These are phyloP conservation scores for Cercospora sp. DNA, from an alignment of 2,329 filamentous ascomycete genomes.

Conservation along the genomic window DNA sequence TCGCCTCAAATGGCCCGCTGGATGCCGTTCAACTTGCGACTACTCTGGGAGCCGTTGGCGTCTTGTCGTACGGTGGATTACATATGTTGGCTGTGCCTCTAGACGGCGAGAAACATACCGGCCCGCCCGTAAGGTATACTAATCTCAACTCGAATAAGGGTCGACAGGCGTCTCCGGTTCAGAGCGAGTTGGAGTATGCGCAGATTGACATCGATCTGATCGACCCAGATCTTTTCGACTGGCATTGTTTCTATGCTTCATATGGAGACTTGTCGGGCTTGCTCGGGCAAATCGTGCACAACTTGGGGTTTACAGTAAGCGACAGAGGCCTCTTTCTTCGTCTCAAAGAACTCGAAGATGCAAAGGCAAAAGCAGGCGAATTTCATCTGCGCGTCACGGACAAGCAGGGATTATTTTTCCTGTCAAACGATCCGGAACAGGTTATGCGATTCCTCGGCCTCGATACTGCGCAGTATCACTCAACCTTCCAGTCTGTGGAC, in stretches of 20 bases:
- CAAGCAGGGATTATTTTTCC: slow-evolving; percentile 57
- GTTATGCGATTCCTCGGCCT: slow-evolving; percentile 67
- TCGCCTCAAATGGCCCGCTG: slow-evolving; percentile 40
- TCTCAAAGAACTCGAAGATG: slow-evolving; percentile 65
- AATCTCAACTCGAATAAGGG: slow-evolving; percentile 5
- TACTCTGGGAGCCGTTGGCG: slow-evolving; percentile 49
- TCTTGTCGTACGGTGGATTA: slow-evolving; percentile 23
- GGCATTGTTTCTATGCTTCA: slow-evolving; percentile 66
- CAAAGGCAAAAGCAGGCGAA: slow-evolving; percentile 53
- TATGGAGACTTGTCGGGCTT: slow-evolving; percentile 73
- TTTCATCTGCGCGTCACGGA: slow-evolving; percentile 24
- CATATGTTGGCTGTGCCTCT: slow-evolving; percentile 28
- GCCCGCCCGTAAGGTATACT: slow-evolving; percentile 23
- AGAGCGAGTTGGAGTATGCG: slow-evolving; percentile 43
- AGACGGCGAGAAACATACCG: slow-evolving; percentile 18
- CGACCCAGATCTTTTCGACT: slow-evolving; percentile 50
- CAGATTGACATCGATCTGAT: slow-evolving; percentile 70
- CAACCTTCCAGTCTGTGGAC: slow-evolving; percentile 56
- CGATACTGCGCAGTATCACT: slow-evolving; percentile 51
- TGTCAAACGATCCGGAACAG: slow-evolving; percentile 58
- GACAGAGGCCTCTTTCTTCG: slow-evolving; percentile 65
- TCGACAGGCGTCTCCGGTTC: not conserved
- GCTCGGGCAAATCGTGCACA: slow-evolving; percentile 63
- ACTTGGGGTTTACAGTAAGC: slow-evolving; percentile 65
- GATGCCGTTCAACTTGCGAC: slow-evolving; percentile 39